Percentiles rank a stretch among this genome's conserved stretches.
These are phyloP conservation scores for Cyclotella distinguenda DNA, from an alignment of 108 stramenopile species.

Conservation along the genomic window DNA sequence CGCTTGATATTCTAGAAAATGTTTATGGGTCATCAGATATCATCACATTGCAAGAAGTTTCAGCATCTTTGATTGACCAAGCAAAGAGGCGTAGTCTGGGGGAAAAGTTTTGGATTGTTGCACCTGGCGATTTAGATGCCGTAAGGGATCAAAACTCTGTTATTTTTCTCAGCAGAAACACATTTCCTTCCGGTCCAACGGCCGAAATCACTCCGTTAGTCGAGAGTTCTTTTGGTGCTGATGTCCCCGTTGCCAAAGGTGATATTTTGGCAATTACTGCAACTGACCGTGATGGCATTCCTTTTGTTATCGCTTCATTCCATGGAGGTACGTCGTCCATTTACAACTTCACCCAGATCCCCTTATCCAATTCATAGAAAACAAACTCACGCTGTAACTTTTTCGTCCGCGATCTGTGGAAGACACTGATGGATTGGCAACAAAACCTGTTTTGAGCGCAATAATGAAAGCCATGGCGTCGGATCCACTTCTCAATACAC, in stretches of 20 bases:
- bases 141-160: conserved; percentile 77
- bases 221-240: conserved; percentile 41
- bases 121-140: conserved; percentile 49
- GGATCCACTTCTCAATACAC: conserved; percentile 33
- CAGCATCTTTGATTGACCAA: conserved; percentile 75
- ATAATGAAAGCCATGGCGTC: conserved; percentile 48
- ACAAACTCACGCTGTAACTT: neutral
- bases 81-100: conserved; percentile 54
- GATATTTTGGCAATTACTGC: conserved; percentile 60
- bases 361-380: neutral
- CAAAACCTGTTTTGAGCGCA: conserved; percentile 61
- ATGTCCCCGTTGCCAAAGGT: conserved; percentile 67
- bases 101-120: conserved; percentile 47
- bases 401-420: too few species aligned
- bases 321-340: conserved; percentile 43
- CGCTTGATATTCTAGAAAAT: conserved; percentile 80
- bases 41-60: conserved; percentile 92
- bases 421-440: conserved; percentile 76
- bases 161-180: conserved; percentile 51
- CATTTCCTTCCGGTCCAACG: conserved; percentile 41
- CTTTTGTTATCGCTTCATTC: conserved; percentile 60
- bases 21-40: conserved; percentile 84
- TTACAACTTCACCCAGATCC: too few species aligned
- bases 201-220: conserved; percentile 53
- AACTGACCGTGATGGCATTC: conserved; percentile 35